These are phyloP conservation scores for Mortierella sp. DNA, from an alignment of 371 early-diverging fungal genomes.

Conservation along the genomic window DNA sequence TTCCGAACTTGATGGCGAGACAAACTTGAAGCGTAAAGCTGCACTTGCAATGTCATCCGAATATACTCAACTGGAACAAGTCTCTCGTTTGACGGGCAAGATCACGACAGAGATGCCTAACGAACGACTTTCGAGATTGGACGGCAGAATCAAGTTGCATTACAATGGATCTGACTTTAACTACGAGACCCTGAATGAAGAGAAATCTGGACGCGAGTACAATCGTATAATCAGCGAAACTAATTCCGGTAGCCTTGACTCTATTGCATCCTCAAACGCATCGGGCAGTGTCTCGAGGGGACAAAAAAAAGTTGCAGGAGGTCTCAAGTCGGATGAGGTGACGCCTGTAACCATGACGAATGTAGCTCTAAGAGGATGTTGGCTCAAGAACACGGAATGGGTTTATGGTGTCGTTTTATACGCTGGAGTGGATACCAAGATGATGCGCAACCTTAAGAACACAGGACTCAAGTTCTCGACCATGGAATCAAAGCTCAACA, in stretches of 20 bases:
- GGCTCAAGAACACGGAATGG: conserved; percentile 87
- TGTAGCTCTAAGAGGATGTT: conserved; percentile 77
- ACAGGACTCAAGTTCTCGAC: conserved; percentile 73
- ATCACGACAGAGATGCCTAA: conserved; percentile 68
- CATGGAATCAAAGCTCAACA: conserved; percentile 69
- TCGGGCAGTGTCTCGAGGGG: neutral
- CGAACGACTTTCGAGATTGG: conserved; percentile 65
- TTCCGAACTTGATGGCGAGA: conserved; percentile 88
- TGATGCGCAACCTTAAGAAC: conserved; percentile 78
- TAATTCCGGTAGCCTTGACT: conserved; percentile 28
- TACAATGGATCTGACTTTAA: conserved; percentile 29
- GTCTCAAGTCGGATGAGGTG: conserved; percentile 32
- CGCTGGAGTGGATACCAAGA: conserved; percentile 88
- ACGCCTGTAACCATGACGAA: conserved; percentile 56
- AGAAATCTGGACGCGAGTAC: neutral
- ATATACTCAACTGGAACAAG: conserved; percentile 55
- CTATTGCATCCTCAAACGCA: conserved; percentile 7
- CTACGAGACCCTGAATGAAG: conserved; percentile 30
- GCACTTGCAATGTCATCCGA: conserved; percentile 33
- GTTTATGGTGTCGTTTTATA: conserved; percentile 84
- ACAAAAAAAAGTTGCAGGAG: neutral
- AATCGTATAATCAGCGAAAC: neutral
- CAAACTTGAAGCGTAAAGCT: conserved; percentile 78
- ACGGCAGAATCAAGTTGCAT: conserved; percentile 59
- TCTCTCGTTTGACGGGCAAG: conserved; percentile 33